Base-by-base conservation (phyloP, 1,284 basidiomycete genomes). In the Puccinia coronata region DNA sequence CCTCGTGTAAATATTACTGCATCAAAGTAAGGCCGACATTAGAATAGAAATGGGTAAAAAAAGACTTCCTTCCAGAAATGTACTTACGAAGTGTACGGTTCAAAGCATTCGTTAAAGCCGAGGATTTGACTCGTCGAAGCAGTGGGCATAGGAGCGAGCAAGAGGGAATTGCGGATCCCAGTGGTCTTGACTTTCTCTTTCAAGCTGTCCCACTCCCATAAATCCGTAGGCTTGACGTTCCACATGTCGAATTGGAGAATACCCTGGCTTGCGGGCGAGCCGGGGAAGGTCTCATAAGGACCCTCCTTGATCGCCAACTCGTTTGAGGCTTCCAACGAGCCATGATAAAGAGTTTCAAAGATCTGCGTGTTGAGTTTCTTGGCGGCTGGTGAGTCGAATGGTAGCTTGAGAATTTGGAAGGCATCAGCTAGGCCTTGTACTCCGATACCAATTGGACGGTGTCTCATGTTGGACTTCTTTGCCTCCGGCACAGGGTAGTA, bases 311-410 rank as follows among this genome's bases (percentile, higher is more conserved):
- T 90, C 18, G 97, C 96, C 83, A 99, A 88, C 87, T 99, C 97
- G 83, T 90, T 91, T 83, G 94, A 96, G 16, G 95, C 92, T 87
- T 99, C 96, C 69, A 96, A 90, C 1, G 94, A 93, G 69, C 91
- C 97, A 85, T 99, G 95, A 87, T 99, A 99, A 86, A 99, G 98
- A 36, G 97, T 99, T 89, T 99, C 97, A 86, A 98, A 98, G 87
- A 99, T 98, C 87, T 97, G 91, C 83, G 92, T 89, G 88, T 99
- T 99, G 84, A 99, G 91, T 84, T 91, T 88, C 84, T 92, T 92
- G 41, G 96, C 97, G 82, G 92, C 92, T 28, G 89, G 89, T 14
- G 94, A 96, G 85, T 99, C 96, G 87, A 99, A 99, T 0, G 97
- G 93, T 90, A 98, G 91, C 83, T 93, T 93, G 55, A 99, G 90